Conservation (phyloP, 495 filamentous ascomycete genomes). For the Xylaria scruposa region DNA sequence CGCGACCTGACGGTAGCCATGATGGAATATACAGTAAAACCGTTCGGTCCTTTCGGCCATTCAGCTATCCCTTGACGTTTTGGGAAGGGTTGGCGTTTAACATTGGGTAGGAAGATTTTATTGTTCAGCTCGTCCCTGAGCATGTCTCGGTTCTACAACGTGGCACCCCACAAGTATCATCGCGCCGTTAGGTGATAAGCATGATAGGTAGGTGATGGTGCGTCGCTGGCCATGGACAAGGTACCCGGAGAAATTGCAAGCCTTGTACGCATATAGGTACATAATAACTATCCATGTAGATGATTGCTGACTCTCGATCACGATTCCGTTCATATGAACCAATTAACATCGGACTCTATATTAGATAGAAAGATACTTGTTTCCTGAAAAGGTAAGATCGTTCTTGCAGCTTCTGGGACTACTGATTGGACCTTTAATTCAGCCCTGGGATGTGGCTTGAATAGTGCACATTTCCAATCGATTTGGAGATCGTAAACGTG, state of each 20-base stretch:
- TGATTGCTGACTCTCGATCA: not conserved
- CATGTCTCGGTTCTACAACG: conserved; percentile 24
- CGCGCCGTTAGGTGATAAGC: not conserved
- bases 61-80: not conserved
- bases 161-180: conserved; percentile 23
- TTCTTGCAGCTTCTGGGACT: not conserved
- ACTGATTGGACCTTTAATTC: conserved; percentile 17
- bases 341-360: not conserved
- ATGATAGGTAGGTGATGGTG: conserved; percentile 16
- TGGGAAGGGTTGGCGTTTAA: not conserved
- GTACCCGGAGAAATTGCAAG: conserved; percentile 25
- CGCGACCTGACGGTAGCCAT: not conserved
- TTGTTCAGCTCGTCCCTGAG: conserved; percentile 22
- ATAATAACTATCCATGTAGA: conserved; percentile 1
- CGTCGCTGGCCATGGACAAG: conserved; percentile 22
- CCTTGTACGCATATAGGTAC: conserved; percentile 6
- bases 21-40: not conserved
- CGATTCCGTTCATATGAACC: not conserved
- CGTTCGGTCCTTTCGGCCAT: not conserved
- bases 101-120: conserved; percentile 1
- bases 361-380: not conserved
- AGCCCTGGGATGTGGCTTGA: conserved; percentile 15
- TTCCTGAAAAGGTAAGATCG: conserved; percentile 7
- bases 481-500: conserved; percentile 18
- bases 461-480: conserved; percentile 14